A percentile compares a stretch with the other conserved stretches of the same genome.
Evolutionary conservation across 345 rosid species (phyloP).

Genomic region (Brassica nigra): DNA sequence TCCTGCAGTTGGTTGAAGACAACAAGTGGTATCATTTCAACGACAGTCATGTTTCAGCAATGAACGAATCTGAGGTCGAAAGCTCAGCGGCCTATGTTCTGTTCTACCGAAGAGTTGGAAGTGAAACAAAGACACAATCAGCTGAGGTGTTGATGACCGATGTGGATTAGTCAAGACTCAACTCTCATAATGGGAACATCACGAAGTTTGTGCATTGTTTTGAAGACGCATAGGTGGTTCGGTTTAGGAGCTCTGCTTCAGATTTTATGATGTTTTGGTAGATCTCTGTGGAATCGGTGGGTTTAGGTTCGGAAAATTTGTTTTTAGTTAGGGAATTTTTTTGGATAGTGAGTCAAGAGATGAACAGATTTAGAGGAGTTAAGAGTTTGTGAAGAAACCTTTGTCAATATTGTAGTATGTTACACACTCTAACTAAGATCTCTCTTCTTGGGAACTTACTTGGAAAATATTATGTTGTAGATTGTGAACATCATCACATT

Average conservation of each 20-base stretch:
- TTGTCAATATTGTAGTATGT: neutral
- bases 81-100: constrained; percentile 83
- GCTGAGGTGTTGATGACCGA: constrained; percentile 16
- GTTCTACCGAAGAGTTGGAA: constrained; percentile 73
- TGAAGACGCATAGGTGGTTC: no score
- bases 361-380: neutral
- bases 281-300: neutral
- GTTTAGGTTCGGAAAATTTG: neutral
- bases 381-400: constrained; percentile 10
- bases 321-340: constrained; percentile 1
- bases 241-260: no score
- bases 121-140: constrained; percentile 33
- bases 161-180: constrained; percentile 21
- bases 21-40: constrained; percentile 93
- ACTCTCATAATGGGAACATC: neutral
- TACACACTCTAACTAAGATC: neutral
- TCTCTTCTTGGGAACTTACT: neutral
- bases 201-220: neutral
- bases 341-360: constrained; percentile 16
- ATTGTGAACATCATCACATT: no score
- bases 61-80: constrained; percentile 67
- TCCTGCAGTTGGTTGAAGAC: constrained; percentile 61
- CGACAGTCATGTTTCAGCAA: constrained; percentile 73
- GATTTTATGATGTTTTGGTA: no score
- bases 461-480: neutral